Base-by-base conservation (phyloP, 169 alveolate species). In the Plasmodium vivax region DNA sequence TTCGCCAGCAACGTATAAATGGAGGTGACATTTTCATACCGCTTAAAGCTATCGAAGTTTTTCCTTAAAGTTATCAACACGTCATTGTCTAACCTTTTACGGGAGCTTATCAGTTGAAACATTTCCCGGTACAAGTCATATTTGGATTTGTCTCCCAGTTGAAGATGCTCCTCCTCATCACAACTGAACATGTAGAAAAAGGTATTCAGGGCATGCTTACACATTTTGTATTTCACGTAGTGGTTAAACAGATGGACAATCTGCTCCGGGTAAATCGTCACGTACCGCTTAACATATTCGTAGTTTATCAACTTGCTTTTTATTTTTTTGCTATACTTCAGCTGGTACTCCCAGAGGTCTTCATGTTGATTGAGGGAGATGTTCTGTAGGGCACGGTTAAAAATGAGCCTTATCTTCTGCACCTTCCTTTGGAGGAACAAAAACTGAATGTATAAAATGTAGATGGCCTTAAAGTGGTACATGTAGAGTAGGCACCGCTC, bases 211-310 rank as follows among this genome's bases (percentile, higher is more conserved):
- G 94, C 94, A 62, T 90, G 87, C 27, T 74, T 90, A 56, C 83
- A 45, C 94, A 90, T 90, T 90, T 88, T 88, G 80, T 88, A 88
- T 54, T 80, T 88, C 10, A 88, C 30, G 58, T 88, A 88, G 72
- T 88, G 94, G 30, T 88, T 62, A 88, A 88, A 88, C 16, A 88
- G 54, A 10, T 58, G 32, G 14, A 88, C 82, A 30, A 88, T 51
- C 6, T 88, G 80, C 82, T 88, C 94, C 62, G 94, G 94, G 51
- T 88, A 88, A 23, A 88, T 88, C 14, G 94, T 88, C 8, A 88
- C 90, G 43, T 80, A 88, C 83, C 94, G 62, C 36, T 88, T 88
- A 7, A 88, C 51, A 43, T 88, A 88, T 45, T 88, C 94, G 68
- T 88, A 88, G 51, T 88, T 88, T 12, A 88, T 88, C 27, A 88